A percentile compares a stretch with the other conserved stretches of the same genome.
phyloP scores from a whole-genome alignment of 192 early-diverging fungal genomes.

The Rhizophagus prolifer region DNA sequence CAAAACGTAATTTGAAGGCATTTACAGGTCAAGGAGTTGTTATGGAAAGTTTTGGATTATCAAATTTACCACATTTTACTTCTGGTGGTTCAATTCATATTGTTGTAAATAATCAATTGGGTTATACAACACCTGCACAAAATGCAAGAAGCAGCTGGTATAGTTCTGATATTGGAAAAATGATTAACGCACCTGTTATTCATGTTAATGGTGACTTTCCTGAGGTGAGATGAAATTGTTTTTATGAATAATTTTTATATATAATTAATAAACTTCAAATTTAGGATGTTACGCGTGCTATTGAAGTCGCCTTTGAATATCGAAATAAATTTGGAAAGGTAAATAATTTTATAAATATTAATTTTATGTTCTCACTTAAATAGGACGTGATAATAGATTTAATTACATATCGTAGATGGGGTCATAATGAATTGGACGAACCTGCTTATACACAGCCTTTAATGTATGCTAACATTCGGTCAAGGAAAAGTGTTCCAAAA shows the following conservation, averaged over 20 bases:
- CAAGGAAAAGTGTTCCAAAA: slow-evolving; percentile 78
- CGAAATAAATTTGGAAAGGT: slow-evolving; percentile 87
- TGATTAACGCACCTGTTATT: slow-evolving; percentile 93
- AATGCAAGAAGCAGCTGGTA: slow-evolving; percentile 92
- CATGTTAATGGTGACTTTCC: slow-evolving; percentile 97
- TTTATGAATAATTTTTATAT: not conserved
- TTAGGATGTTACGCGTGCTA: slow-evolving; percentile 47
- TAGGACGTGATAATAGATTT: slow-evolving; percentile 90
- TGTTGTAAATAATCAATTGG: slow-evolving; percentile 98
- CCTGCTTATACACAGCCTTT: slow-evolving; percentile 94
- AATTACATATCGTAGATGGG: slow-evolving; percentile 95
- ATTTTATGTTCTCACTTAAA: not conserved
- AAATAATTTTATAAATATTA: slow-evolving; percentile 1
- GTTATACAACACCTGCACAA: slow-evolving; percentile 94
- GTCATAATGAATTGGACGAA: slow-evolving; percentile 98
- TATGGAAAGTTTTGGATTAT: slow-evolving; percentile 93
- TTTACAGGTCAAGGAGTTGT: slow-evolving; percentile 90
- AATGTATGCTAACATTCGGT: slow-evolving; percentile 95
- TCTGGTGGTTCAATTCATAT: slow-evolving; percentile 95
- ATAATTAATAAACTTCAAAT: not conserved
- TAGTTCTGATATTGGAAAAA: slow-evolving; percentile 93
- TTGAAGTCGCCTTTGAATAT: slow-evolving; percentile 85
- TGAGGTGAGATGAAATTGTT: slow-evolving; percentile 62
- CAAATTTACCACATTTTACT: slow-evolving; percentile 93
- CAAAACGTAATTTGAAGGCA: slow-evolving; percentile 40